A percentile compares a stretch with the other conserved stretches of the same genome.
Evolutionary conservation across 305 asterid species (phyloP).

Genomic region (Petunia hybrid): DNA sequence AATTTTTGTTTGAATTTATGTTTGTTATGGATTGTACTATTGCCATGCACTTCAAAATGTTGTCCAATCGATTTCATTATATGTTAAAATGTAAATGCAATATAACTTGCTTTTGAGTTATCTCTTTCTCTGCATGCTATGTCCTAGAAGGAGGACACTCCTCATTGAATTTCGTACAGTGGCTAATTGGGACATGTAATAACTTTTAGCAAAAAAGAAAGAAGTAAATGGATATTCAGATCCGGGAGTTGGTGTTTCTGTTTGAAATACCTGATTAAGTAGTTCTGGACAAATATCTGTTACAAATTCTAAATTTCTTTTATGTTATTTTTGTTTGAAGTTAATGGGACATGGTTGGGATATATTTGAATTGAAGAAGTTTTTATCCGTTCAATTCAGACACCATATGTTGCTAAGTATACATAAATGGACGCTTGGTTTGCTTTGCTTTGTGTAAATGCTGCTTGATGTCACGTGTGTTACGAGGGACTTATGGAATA

Average conservation of each 20-base stretch:
- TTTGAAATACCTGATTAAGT: neutral
- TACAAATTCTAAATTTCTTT: neutral
- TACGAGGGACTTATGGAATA: neutral
- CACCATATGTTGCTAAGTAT: neutral
- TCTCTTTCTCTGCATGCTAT: neutral
- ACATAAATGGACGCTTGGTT: neutral
- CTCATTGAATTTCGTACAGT: neutral
- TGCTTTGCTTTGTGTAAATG: neutral
- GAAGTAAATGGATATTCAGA: neutral
- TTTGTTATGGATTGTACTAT: neutral
- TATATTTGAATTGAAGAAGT: neutral
- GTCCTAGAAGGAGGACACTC: neutral
- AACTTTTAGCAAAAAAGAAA: neutral
- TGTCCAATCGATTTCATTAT: neutral
- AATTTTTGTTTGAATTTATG: neutral
- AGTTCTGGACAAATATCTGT: neutral
- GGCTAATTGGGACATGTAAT: neutral
- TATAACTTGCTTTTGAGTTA: neutral
- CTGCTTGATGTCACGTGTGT: neutral
- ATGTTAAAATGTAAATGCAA: neutral
- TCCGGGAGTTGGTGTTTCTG: neutral
- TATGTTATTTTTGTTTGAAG: neutral
- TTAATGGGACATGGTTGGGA: neutral
- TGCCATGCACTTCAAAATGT: neutral
- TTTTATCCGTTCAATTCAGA: neutral